Base-by-base conservation (phyloP, 2,329 filamentous ascomycete species). In the Ophiostoma sp. region DNA sequence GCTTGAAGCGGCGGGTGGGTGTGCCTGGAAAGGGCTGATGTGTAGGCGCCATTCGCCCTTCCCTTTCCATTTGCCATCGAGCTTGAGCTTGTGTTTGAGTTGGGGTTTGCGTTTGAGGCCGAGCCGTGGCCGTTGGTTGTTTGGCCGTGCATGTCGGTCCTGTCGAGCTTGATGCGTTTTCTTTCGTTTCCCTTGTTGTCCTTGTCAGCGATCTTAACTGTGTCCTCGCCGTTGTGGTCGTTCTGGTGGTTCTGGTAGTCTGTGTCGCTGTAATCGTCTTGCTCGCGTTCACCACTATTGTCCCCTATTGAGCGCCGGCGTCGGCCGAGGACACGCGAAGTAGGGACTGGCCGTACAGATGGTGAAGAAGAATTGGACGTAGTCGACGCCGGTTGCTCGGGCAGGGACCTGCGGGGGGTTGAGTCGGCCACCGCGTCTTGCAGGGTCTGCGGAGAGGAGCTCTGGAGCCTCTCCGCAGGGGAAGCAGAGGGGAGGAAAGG, bases 281-380 rank as follows among this genome's bases (percentile, higher is more conserved):
- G 77, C 73, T 75, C 77, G 20, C 23, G 8, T 74, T 48, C 65
- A 39, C 64, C 64, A 23, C 5, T 44, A 48, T 79, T 77, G 72
- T 82, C 79, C 74, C 80, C 78, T 74, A 78, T 77, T 71, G 79
- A 79, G 77, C 85, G 84, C 77, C 81, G 83, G 77, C 87, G 84
- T 78, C 86, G 82, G 77, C 87, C 85, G 75, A 88, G 80, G 73
- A 86, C 78, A 77, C 81, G 81, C 70, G 74, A 75, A 52, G 72
- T 39, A 70, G 6, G 68, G 66, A 15, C 33, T 48, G 48, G 65
- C n/a, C 17, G 20, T 65, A 23, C 35, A 17, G 27, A 13, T 48
- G 60, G 57, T 39, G 62, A 27, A 5, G 27, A 33, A 36, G 41
- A n/a, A 27, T 27, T 54, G 36, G 65, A 44, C 20, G 67, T 27